These are phyloP conservation scores for Thymus mandschuricus DNA, from an alignment of 257 asterid genomes.

Conservation along the genomic window DNA sequence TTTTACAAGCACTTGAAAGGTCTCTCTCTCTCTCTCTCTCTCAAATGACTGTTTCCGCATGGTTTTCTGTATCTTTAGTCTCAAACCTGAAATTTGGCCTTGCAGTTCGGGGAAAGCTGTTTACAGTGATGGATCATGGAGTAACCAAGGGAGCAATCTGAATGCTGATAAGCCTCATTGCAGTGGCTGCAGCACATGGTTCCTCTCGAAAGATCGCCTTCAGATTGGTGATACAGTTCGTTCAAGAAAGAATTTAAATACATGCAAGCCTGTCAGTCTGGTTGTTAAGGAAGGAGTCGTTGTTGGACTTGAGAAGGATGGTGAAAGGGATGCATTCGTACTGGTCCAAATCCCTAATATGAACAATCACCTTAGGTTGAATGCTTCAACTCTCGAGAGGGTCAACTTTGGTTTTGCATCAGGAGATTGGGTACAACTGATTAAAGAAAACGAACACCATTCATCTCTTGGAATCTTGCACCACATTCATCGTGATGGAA, in stretches of 20 bases:
- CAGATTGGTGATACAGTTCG: conserved; percentile 64
- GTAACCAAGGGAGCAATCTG: conserved; percentile 41
- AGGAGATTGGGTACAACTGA: conserved; percentile 66
- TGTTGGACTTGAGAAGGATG: conserved; percentile 60
- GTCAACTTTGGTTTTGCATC: conserved; percentile 59
- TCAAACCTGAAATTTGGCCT: conserved; percentile 17
- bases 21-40: conserved; percentile 10
- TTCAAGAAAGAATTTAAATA: conserved; percentile 45
- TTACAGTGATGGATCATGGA: conserved; percentile 50
- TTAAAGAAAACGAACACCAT: conserved; percentile 41
- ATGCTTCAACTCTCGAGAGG: conserved; percentile 49
- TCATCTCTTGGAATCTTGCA: conserved; percentile 59
- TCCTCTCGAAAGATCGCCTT: conserved; percentile 59
- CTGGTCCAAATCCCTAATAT: conserved; percentile 50
- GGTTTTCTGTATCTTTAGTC: neutral
- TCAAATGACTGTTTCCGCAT: neutral
- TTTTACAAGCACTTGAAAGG: conserved; percentile 65
- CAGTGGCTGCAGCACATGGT: conserved; percentile 54
- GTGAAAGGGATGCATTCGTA: conserved; percentile 51
- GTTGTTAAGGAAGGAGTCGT: conserved; percentile 52
- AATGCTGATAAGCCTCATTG: conserved; percentile 38
- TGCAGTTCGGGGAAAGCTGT: conserved; percentile 55
- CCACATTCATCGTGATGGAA: conserved; percentile 56
- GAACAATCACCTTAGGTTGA: conserved; percentile 51
- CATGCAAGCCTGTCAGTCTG: conserved; percentile 39